Base-by-base conservation (phyloP, 2,329 filamentous ascomycete genomes). In the Teratosphaeria viscida region DNA sequence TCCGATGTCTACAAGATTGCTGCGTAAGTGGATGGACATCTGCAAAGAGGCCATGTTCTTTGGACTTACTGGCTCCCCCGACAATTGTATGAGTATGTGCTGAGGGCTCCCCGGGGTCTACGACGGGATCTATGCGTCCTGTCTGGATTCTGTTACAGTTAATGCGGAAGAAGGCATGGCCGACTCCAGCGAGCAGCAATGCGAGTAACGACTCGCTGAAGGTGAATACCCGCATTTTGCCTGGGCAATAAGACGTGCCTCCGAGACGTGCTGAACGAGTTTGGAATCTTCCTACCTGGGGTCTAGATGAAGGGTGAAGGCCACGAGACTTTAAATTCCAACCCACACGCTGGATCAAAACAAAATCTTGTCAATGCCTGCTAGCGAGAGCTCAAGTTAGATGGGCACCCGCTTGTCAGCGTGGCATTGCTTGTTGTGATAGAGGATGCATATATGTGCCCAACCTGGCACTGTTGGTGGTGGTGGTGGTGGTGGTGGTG, bases 1-100 rank as follows among this genome's bases (percentile, higher is more conserved):
- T 63, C 81, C 77, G 67, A 92, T 90, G 67, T 78, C 84, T 67
- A 23, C 4, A 12, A 34, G 27, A 16, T 54, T 14, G 14, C 10
- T 54, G 10, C 23, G 34, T 54, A 12, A 54, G 53, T 37, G 3
- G 7, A 14, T 11, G 16, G 10, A 29, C 27, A 19, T 54, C 12
- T 32, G 14, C 53, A 32, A 54, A n/a, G 34, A 6, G 10, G 8
- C 12, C 27, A 54, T 29, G 5, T 7, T 12, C 7, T 8, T 37
- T 19, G 16, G 23, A 61, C 68, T 60, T 62, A 72, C 69, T 73
- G 6, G 67, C 68, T 3, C 67, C 70, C 52, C 71, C 72, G 16
- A 69, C 63, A 32, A 73, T 72, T 0, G 67, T 70, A 54, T 74
- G 72, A 34, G 61, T 62, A 59, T 74, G 72, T 7, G 65, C 67